A percentile compares a stretch with the other conserved stretches of the same genome.
These are phyloP conservation scores for Boletus edulis DNA, from an alignment of 768 basidiomycete species.

Conservation along the genomic window DNA sequence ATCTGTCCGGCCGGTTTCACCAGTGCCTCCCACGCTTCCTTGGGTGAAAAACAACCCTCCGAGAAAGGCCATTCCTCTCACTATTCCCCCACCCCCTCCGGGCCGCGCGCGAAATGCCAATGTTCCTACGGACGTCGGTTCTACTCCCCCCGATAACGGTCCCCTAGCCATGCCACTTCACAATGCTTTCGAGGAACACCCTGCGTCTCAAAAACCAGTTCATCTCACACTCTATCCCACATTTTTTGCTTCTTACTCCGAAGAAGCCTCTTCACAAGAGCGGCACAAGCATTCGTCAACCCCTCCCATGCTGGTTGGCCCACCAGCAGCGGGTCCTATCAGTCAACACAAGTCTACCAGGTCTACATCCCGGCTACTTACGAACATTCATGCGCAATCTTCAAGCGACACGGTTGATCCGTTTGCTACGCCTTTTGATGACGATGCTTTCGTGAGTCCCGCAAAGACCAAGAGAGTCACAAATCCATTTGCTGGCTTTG, in stretches of 20 bases:
- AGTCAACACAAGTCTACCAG: constrained; percentile 20
- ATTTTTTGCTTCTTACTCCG: constrained; percentile 7
- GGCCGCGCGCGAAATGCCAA: constrained; percentile 30
- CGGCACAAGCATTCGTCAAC: constrained; percentile 23
- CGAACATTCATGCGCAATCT: constrained; percentile 41
- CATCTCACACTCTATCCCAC: constrained; percentile 18
- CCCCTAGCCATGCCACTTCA: constrained; percentile 41
- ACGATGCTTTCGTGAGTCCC: constrained; percentile 47
- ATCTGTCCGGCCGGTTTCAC: constrained; percentile 33
- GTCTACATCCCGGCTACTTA: constrained; percentile 46
- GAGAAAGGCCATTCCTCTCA: constrained; percentile 36
- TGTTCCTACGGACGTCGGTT: constrained; percentile 37
- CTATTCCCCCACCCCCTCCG: constrained; percentile 31
- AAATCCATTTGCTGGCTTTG: constrained; percentile 48
- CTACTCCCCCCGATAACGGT: constrained; percentile 21
- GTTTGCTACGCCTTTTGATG: constrained; percentile 80
- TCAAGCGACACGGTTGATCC: constrained; percentile 42
- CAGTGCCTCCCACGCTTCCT: constrained; percentile 24
- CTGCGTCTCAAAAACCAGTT: constrained; percentile 14
- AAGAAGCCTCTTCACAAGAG: constrained; percentile 9
- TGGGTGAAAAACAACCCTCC: constrained; percentile 24
- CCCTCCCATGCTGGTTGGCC: constrained; percentile 14
- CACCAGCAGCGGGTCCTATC: constrained; percentile 14
- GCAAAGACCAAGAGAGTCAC: constrained; percentile 43
- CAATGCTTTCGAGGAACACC: constrained; percentile 35